Conservation (phyloP, 495 filamentous ascomycete species). For the Pyrenula aspistea region DNA sequence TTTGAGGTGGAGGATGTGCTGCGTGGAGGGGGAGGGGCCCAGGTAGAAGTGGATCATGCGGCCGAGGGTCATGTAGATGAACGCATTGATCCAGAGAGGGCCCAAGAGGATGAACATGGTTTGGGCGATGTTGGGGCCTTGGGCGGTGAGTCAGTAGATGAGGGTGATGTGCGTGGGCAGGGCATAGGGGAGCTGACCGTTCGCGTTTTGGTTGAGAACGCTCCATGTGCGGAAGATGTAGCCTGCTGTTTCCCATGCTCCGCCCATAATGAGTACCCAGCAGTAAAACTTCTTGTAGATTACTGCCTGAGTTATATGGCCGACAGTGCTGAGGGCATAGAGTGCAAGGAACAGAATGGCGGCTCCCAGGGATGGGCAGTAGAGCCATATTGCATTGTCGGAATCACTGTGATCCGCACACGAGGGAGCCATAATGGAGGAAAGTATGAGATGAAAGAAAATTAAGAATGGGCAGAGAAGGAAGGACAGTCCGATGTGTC, state of each 20-base stretch:
- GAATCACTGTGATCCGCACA: too few relatives aligned
- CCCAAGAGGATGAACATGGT: constrained; percentile 18
- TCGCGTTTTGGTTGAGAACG: background rate
- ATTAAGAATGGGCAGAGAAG: too few relatives aligned
- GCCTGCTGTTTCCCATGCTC: constrained; percentile 29
- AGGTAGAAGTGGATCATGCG: constrained; percentile 49
- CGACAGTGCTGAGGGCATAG: constrained; percentile 17
- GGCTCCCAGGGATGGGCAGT: constrained; percentile 13
- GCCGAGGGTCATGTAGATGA: constrained; percentile 54
- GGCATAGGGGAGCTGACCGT: background rate
- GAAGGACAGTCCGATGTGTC: too few relatives aligned
- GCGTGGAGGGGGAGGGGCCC: constrained; percentile 10
- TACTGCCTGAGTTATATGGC: constrained; percentile 21
- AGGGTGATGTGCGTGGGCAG: too few relatives aligned
- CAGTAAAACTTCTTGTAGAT: constrained; percentile 28
- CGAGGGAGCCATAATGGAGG: too few relatives aligned
- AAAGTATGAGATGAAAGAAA: too few relatives aligned
- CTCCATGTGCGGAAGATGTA: constrained; percentile 21
- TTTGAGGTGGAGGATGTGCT: constrained; percentile 34
- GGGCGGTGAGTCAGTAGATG: constrained; percentile 15
- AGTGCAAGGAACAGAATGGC: constrained; percentile 16
- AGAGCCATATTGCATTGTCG: constrained; percentile 6
- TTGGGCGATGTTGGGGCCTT: constrained; percentile 4
- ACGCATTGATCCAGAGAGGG: constrained; percentile 46
- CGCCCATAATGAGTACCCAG: constrained; percentile 41